Evolutionary conservation across 257 asterid genomes (phyloP).

Genomic region (Solanum arcanum): DNA sequence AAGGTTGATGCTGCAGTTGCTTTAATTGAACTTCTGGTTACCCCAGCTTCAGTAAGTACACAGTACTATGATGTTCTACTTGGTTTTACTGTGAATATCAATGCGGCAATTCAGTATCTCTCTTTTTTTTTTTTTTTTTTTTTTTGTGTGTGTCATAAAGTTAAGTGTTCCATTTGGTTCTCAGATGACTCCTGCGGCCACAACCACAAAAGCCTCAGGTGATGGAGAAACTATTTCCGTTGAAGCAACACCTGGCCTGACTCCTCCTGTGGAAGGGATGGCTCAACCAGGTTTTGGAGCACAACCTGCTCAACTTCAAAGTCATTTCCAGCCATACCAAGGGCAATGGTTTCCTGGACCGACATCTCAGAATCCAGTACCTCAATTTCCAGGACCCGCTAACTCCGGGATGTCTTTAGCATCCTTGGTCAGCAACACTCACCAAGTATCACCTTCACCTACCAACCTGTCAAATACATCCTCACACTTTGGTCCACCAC

Average conservation of each 20-base stretch:
- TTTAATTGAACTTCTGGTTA: slow-evolving; percentile 65
- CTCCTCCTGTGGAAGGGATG: slow-evolving; percentile 24
- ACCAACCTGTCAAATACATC: slow-evolving; percentile 26
- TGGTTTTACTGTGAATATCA: neutral
- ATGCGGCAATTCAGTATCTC: neutral
- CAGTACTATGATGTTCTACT: neutral
- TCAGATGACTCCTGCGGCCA: neutral
- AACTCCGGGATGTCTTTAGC: slow-evolving; percentile 20
- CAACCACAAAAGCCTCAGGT: slow-evolving; percentile 2
- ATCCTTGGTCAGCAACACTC: slow-evolving; percentile 18
- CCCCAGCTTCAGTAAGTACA: slow-evolving; percentile 67
- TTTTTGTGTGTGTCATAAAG: neutral
- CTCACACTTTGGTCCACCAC: slow-evolving; percentile 37
- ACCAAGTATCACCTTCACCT: slow-evolving; percentile 25
- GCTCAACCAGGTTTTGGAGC: slow-evolving; percentile 29
- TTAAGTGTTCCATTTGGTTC: neutral
- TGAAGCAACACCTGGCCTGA: slow-evolving; percentile 18
- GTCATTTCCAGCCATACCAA: slow-evolving; percentile 39
- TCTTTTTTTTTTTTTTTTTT: neutral
- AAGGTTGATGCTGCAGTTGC: slow-evolving; percentile 90
- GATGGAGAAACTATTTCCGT: slow-evolving; percentile 20
- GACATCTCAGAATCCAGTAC: slow-evolving; percentile 23
- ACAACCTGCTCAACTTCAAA: slow-evolving; percentile 25
- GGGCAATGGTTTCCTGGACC: slow-evolving; percentile 53
- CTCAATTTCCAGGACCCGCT: slow-evolving; percentile 20